phyloP scores from a whole-genome alignment of 2,329 filamentous ascomycete genomes.

The Venturia nashicola region DNA sequence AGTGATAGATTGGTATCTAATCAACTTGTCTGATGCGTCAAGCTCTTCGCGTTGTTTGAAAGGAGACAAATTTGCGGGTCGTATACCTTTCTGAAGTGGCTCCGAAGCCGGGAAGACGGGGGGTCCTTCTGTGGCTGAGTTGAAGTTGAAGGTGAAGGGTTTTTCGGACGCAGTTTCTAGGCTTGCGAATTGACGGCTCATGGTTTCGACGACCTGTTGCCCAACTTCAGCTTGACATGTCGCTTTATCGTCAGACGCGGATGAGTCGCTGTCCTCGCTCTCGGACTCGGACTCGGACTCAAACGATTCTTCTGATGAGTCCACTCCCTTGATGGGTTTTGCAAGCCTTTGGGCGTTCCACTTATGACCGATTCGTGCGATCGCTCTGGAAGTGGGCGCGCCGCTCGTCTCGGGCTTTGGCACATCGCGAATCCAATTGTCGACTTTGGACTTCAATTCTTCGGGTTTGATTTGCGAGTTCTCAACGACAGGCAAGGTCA shows the following conservation, averaged over 20 bases:
- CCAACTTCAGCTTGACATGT: background rate
- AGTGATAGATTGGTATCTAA: background rate
- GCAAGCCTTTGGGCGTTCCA: background rate
- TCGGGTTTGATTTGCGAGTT: background rate
- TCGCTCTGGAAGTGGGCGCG: background rate
- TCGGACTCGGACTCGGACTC: background rate
- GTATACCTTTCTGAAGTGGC: background rate
- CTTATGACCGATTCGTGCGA: background rate
- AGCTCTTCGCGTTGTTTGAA: background rate
- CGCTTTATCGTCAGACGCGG: background rate
- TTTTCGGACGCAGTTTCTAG: background rate
- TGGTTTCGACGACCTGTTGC: background rate
- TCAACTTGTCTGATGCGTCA: background rate
- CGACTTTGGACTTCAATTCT: background rate
- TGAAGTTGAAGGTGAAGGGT: background rate
- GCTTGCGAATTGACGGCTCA: background rate
- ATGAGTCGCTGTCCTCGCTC: background rate
- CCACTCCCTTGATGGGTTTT: background rate
- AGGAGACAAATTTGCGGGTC: too few species aligned
- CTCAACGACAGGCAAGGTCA: background rate
- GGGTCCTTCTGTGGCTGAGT: background rate
- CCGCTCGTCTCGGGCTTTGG: background rate
- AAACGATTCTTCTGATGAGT: background rate
- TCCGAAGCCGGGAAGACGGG: background rate
- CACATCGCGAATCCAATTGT: background rate